Evolutionary conservation across 2,329 filamentous ascomycete species (phyloP).

Genomic region (Fusarium guadeloupense): DNA sequence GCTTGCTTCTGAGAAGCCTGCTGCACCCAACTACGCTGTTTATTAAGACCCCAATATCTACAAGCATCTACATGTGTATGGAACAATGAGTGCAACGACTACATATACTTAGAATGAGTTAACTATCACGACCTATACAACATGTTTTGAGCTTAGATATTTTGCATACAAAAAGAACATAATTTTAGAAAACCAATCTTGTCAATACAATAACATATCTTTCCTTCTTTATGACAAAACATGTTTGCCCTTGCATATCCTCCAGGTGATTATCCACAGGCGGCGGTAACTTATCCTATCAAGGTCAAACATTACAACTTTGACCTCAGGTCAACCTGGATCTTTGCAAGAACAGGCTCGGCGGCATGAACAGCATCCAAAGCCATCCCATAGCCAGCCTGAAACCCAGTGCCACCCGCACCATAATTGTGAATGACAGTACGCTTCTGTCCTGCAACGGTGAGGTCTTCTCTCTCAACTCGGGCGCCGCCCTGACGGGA

Average conservation of each 20-base stretch:
- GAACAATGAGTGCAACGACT: conserved; percentile 10
- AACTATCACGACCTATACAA: conserved; percentile 14
- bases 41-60: too few species aligned
- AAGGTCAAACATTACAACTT: not conserved
- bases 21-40: conserved; percentile 6
- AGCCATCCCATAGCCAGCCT: conserved; percentile 55
- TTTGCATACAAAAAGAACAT: conserved; percentile 1
- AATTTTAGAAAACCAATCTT: conserved; percentile 18
- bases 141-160: conserved; percentile 20
- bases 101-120: conserved; percentile 15
- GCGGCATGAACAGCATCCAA: conserved; percentile 47
- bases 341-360: conserved; percentile 41
- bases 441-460: conserved; percentile 37
- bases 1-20: conserved; percentile 7
- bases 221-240: conserved; percentile 17
- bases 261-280: too few species aligned
- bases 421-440: conserved; percentile 55
- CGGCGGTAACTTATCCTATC: too few species aligned
- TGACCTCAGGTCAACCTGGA: not conserved
- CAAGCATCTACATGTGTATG: conserved; percentile 21
- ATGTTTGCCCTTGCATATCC: too few species aligned
- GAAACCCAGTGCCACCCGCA: conserved; percentile 56
- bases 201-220: conserved; percentile 23
- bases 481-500: conserved; percentile 54
- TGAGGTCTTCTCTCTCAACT: conserved; percentile 53